Conservation (phyloP, 2,329 filamentous ascomycete species). For the Fusarium fujikuroi region DNA sequence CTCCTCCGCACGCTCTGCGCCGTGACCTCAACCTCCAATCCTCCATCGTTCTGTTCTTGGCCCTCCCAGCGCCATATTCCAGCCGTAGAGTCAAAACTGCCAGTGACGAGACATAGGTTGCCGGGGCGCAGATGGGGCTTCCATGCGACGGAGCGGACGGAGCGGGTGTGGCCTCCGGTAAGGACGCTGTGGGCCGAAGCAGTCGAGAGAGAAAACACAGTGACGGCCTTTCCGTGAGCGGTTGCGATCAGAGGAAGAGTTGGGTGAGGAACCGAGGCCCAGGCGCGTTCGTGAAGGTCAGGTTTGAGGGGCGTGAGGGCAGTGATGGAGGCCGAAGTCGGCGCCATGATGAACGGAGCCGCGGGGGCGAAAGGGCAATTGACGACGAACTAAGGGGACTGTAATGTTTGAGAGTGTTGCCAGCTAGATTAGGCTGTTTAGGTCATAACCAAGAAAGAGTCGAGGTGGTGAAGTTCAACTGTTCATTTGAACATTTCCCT, state of each 20-base stretch:
- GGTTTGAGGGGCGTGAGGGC: slow-evolving; percentile 64
- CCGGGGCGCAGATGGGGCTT: slow-evolving; percentile 73
- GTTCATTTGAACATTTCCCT: slow-evolving; percentile 25
- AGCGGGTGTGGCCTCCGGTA: slow-evolving; percentile 88
- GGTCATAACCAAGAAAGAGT: background rate
- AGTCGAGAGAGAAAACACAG: slow-evolving; percentile 86
- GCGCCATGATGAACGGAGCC: slow-evolving; percentile 38
- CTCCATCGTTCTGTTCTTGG: slow-evolving; percentile 48
- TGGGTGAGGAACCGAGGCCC: slow-evolving; percentile 87
- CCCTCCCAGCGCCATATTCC: slow-evolving; percentile 81
- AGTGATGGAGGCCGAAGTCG: slow-evolving; percentile 49
- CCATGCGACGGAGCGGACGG: slow-evolving; percentile 88
- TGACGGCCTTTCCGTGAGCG: slow-evolving; percentile 85
- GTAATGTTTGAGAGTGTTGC: background rate
- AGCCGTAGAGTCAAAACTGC: slow-evolving; percentile 92
- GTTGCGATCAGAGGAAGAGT: slow-evolving; percentile 89
- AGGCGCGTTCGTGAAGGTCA: slow-evolving; percentile 77
- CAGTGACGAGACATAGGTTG: slow-evolving; percentile 85
- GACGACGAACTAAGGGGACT: background rate
- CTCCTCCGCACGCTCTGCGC: slow-evolving; percentile 32
- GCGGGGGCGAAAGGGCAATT: background rate
- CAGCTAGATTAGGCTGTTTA: background rate
- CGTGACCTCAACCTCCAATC: slow-evolving; percentile 58
- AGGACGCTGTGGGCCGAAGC: slow-evolving; percentile 83
- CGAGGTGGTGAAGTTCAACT: background rate